Percentiles rank a stretch among this genome's conserved stretches.
These are phyloP conservation scores for Neofusicoccum umdonicola DNA, from an alignment of 2,329 filamentous ascomycete genomes.

Conservation along the genomic window DNA sequence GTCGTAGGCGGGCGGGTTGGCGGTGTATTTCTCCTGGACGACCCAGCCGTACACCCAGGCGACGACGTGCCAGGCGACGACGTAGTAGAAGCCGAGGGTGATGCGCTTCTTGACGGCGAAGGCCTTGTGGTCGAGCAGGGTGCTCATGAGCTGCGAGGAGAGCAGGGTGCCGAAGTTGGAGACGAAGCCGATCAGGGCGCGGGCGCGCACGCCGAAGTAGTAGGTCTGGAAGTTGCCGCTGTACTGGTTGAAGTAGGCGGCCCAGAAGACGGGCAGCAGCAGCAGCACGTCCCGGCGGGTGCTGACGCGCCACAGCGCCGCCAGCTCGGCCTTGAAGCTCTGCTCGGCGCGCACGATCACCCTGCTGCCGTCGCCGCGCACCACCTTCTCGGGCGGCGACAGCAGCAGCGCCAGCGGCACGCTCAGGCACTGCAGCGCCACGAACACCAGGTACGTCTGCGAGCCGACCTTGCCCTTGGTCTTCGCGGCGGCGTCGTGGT, in stretches of 20 bases:
- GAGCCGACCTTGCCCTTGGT: slow-evolving; percentile 34
- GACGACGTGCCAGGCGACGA: slow-evolving; percentile 45
- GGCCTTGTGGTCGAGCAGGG: slow-evolving; percentile 44
- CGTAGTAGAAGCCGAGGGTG: slow-evolving; percentile 46
- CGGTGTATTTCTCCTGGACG: slow-evolving; percentile 51
- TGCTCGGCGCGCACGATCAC: slow-evolving; percentile 39
- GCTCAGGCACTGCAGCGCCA: slow-evolving; percentile 39
- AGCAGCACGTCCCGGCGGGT: slow-evolving; percentile 36
- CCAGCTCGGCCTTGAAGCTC: slow-evolving; percentile 40
- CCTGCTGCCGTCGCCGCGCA: slow-evolving; percentile 41
- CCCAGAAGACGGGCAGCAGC: slow-evolving; percentile 46
- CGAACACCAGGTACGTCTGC: slow-evolving; percentile 45
- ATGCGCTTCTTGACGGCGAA: slow-evolving; percentile 43
- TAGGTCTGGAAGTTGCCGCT: slow-evolving; percentile 51
- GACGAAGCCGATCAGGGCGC: slow-evolving; percentile 49
- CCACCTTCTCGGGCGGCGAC: slow-evolving; percentile 42
- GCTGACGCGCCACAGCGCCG: slow-evolving; percentile 34
- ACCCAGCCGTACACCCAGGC: slow-evolving; percentile 56
- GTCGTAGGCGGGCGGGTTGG: slow-evolving; percentile 40
- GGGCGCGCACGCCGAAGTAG: slow-evolving; percentile 48
- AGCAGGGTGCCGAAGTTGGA: slow-evolving; percentile 43
- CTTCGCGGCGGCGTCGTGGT: slow-evolving; percentile 32
- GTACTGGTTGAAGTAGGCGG: slow-evolving; percentile 47
- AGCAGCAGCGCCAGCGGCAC: slow-evolving; percentile 41
- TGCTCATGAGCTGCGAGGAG: slow-evolving; percentile 46